These are phyloP conservation scores for Pseudogymnoascus sp. DNA, from an alignment of 2,329 filamentous ascomycete species.

Conservation along the genomic window DNA sequence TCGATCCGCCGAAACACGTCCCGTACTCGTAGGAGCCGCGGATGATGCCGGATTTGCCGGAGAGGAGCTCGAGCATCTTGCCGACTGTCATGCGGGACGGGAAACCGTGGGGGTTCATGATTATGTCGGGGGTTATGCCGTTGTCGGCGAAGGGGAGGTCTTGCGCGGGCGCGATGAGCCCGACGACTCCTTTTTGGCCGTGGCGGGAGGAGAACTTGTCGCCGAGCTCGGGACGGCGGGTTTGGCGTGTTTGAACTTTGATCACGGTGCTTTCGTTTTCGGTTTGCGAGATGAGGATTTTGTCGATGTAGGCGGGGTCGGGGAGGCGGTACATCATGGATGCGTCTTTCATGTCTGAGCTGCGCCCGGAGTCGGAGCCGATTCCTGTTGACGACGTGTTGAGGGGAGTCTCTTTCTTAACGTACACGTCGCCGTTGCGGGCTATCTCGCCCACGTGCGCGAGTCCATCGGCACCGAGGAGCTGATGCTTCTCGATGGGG, in stretches of 20 bases:
- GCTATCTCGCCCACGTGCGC: constrained; percentile 80
- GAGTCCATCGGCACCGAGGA: constrained; percentile 79
- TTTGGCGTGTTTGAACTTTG: constrained; percentile 96
- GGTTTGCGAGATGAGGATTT: constrained; percentile 87
- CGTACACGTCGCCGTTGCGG: constrained; percentile 72
- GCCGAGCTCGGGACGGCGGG: constrained; percentile 84
- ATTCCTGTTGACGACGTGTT: constrained; percentile 69
- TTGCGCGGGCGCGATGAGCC: constrained; percentile 92
- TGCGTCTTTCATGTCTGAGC: constrained; percentile 57
- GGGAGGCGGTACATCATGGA: constrained; percentile 73
- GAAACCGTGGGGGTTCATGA: constrained; percentile 99
- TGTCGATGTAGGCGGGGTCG: constrained; percentile 87
- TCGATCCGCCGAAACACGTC: constrained; percentile 76
- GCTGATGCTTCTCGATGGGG: constrained; percentile 60
- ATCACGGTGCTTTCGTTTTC: constrained; percentile 80
- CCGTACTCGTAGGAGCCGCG: constrained; percentile 84
- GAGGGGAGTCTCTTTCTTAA: constrained; percentile 81
- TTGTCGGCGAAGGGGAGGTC: constrained; percentile 93
- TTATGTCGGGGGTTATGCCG: constrained; percentile 92
- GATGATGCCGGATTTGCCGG: constrained; percentile 87
- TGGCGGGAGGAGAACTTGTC: constrained; percentile 99
- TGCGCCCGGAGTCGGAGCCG: constrained; percentile 56
- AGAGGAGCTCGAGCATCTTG: constrained; percentile 91
- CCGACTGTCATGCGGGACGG: constrained; percentile 99
- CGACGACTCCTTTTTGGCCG: constrained; percentile 95